Percentiles rank a stretch among this genome's conserved stretches.
These are phyloP conservation scores for Scenedesmus sp. DNA, from an alignment of 163 green algal species.

Conservation along the genomic window DNA sequence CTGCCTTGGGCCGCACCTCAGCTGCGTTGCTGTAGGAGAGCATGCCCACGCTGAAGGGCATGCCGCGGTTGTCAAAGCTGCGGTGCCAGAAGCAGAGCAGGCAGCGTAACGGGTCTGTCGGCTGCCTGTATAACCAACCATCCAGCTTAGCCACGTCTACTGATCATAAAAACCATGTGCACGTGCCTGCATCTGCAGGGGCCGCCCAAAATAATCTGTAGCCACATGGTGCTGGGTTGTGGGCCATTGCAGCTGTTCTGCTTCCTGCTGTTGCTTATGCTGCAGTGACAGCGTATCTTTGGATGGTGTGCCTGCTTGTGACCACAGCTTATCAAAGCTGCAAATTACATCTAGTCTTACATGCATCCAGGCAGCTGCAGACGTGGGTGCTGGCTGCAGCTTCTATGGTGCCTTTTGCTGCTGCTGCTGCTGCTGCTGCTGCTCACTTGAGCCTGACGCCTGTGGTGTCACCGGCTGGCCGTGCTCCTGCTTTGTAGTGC, in stretches of 20 bases:
- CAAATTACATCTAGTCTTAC: not conserved
- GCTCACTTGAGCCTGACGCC: conserved; percentile 63
- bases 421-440: not conserved
- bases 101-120: no score
- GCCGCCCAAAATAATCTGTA: no score
- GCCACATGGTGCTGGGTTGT: no score
- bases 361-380: not conserved
- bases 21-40: conserved; percentile 84
- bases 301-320: no score
- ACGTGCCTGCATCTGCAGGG: no score
- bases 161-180: no score
- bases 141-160: no score
- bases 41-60: conserved; percentile 77
- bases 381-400: not conserved
- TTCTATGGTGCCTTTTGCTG: not conserved
- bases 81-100: no score
- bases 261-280: no score
- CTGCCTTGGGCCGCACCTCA: conserved; percentile 74
- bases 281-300: no score
- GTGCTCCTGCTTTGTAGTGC: conserved; percentile 58
- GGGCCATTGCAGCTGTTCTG: no score
- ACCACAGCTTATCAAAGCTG: not conserved
- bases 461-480: conserved; percentile 59
- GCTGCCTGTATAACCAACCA: no score
- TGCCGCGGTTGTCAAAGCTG: conserved; percentile 58